Evolutionary conservation across 2,329 filamentous ascomycete genomes (phyloP).

Genomic region (Cladophialophora yegresii): DNA sequence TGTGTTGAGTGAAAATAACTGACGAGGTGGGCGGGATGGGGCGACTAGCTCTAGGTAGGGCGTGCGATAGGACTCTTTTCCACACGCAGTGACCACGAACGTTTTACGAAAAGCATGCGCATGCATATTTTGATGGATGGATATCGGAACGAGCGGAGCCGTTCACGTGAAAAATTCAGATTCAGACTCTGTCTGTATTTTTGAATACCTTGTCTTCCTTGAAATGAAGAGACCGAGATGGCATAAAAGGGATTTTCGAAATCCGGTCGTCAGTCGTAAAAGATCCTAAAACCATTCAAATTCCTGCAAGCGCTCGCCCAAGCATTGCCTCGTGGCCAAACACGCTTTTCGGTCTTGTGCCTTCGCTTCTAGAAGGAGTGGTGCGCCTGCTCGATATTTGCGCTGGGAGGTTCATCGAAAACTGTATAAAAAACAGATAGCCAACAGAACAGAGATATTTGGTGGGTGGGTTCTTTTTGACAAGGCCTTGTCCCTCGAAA

Average conservation of each 20-base stretch:
- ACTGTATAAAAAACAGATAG: not conserved
- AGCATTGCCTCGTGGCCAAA: not conserved
- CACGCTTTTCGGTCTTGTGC: not conserved
- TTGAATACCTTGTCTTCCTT: not conserved
- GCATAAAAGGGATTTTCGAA: not conserved
- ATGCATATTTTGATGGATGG: not conserved
- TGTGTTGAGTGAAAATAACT: conserved; percentile 22
- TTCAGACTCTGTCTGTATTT: conserved; percentile 1
- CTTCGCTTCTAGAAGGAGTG: not conserved
- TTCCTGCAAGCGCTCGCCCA: not conserved
- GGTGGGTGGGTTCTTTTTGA: not conserved
- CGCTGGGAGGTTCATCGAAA: not conserved
- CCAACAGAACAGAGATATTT: not conserved
- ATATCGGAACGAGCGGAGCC: not conserved
- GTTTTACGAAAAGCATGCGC: not conserved
- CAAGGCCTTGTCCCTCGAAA: not conserved
- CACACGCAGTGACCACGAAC: not conserved
- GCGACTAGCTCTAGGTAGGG: too few species aligned
- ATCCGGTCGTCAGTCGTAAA: not conserved
- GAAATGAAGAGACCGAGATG: not conserved
- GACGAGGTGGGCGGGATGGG: not conserved
- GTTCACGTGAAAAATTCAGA: not conserved
- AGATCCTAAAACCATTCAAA: not conserved
- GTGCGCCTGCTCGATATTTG: not conserved
- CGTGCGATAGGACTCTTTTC: not conserved